Evolutionary conservation across 2,329 filamentous ascomycete species (phyloP).

Genomic region (Xylariales sp.): DNA sequence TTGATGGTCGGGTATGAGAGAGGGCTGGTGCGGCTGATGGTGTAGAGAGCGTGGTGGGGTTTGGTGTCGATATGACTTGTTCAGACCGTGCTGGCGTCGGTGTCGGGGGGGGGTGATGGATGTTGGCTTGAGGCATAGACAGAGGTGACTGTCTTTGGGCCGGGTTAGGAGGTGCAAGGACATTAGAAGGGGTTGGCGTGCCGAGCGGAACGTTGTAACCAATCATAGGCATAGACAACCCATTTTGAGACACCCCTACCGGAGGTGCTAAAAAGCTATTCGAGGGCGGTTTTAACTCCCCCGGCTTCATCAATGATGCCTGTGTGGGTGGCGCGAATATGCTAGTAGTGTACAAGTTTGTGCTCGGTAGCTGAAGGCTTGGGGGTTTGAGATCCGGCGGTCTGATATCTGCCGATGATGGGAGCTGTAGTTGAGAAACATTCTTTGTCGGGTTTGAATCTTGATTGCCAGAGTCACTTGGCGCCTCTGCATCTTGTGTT

Average conservation of each 20-base stretch:
- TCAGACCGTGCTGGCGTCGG: constrained; percentile 25
- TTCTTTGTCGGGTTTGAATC: constrained; percentile 21
- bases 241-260: constrained; percentile 46
- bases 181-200: constrained; percentile 50
- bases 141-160: constrained; percentile 53
- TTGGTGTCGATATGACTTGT: constrained; percentile 37
- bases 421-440: constrained; percentile 32
- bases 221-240: constrained; percentile 51
- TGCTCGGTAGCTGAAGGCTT: constrained; percentile 41
- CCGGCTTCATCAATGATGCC: constrained; percentile 47
- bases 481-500: constrained; percentile 8
- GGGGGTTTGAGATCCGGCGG: constrained; percentile 46
- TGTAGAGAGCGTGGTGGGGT: constrained; percentile 29
- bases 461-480: background rate
- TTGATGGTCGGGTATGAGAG: constrained; percentile 33
- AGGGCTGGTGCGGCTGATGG: constrained; percentile 18
- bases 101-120: constrained; percentile 36
- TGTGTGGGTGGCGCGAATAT: constrained; percentile 49
- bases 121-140: constrained; percentile 50
- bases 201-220: constrained; percentile 49
- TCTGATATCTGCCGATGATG: constrained; percentile 40
- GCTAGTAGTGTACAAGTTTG: constrained; percentile 49
- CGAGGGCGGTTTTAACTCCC: constrained; percentile 46
- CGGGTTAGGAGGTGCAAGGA: constrained; percentile 60
- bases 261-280: constrained; percentile 51